These are phyloP conservation scores for Ananas comosus DNA, from an alignment of 176 grass and related monocot genomes.

Conservation along the genomic window DNA sequence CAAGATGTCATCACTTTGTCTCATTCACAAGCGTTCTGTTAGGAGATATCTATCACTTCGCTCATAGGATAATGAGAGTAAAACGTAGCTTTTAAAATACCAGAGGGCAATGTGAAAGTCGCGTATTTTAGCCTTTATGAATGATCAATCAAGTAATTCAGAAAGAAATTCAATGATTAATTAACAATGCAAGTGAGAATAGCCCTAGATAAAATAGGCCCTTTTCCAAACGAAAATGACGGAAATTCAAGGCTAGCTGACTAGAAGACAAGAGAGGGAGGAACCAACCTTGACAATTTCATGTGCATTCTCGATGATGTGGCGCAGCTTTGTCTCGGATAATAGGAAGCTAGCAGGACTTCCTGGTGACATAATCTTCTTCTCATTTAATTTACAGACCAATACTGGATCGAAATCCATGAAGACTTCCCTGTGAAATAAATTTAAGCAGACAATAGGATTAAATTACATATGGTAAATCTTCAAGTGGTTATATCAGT, in stretches of 20 bases:
- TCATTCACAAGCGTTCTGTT: too few species aligned
- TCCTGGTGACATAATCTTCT: conserved; percentile 53
- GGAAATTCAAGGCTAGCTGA: background rate
- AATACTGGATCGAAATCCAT: conserved; percentile 67
- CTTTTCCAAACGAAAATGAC: background rate
- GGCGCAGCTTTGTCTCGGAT: conserved; percentile 68
- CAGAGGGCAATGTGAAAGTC: too few species aligned
- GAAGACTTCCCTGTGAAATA: conserved; percentile 70
- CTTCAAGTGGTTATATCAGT: background rate
- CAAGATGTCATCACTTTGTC: too few species aligned
- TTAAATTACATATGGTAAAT: conserved; percentile 3
- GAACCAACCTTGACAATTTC: conserved; percentile 64
- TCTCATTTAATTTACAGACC: conserved; percentile 79
- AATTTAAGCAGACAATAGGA: conserved; percentile 1
- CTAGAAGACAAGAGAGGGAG: background rate
- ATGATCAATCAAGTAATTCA: too few species aligned
- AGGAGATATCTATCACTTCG: too few species aligned
- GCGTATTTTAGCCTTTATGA: too few species aligned
- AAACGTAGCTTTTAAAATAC: too few species aligned
- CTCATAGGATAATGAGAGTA: too few species aligned
- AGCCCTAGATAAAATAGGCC: too few species aligned
- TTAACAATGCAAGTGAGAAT: too few species aligned
- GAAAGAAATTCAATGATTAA: too few species aligned
- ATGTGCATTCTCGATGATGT: conserved; percentile 75
- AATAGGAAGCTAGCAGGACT: conserved; percentile 53